Percentiles rank a stretch among this genome's conserved stretches.
phyloP scores from a whole-genome alignment of 352 stramenopile genomes.

The Phytophthora vignae region DNA sequence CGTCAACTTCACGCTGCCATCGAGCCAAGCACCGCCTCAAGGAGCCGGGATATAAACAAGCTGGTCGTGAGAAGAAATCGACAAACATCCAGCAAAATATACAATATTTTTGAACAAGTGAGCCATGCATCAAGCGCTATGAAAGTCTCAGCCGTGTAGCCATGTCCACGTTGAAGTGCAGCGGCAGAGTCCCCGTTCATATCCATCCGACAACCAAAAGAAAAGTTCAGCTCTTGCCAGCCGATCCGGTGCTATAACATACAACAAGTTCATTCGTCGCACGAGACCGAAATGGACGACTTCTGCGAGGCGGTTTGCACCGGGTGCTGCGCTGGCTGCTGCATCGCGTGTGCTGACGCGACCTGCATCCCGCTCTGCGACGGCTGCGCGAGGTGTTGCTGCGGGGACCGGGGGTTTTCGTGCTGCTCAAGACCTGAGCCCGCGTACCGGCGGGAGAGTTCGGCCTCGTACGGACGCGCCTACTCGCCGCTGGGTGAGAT shows the following conservation, averaged over 20 bases:
- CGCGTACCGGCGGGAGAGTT: slow-evolving; percentile 9
- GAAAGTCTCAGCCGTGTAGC: neutral
- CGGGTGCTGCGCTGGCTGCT: slow-evolving; percentile 39
- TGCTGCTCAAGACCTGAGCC: slow-evolving; percentile 26
- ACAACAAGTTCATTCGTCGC: slow-evolving; percentile 1
- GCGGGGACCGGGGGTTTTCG: slow-evolving; percentile 33
- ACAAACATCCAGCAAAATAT: too few species aligned
- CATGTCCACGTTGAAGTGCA: neutral
- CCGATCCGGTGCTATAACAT: neutral
- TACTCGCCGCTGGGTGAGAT: slow-evolving; percentile 18
- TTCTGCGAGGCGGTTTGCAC: slow-evolving; percentile 30
- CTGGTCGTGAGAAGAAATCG: too few species aligned
- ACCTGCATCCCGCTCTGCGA: slow-evolving; percentile 29
- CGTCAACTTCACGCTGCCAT: slow-evolving; percentile 7
- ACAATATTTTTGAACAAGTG: too few species aligned
- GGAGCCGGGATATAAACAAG: neutral
- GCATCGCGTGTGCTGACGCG: slow-evolving; percentile 27
- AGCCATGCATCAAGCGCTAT: too few species aligned
- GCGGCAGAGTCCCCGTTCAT: neutral
- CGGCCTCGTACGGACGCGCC: slow-evolving; percentile 8
- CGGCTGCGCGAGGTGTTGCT: slow-evolving; percentile 27
- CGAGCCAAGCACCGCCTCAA: neutral
- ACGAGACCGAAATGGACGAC: slow-evolving; percentile 28
- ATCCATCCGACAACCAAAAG: neutral
- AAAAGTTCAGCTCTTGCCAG: neutral